These are phyloP conservation scores for Globisporangium cystogenes DNA, from an alignment of 352 stramenopile genomes.

Conservation along the genomic window DNA sequence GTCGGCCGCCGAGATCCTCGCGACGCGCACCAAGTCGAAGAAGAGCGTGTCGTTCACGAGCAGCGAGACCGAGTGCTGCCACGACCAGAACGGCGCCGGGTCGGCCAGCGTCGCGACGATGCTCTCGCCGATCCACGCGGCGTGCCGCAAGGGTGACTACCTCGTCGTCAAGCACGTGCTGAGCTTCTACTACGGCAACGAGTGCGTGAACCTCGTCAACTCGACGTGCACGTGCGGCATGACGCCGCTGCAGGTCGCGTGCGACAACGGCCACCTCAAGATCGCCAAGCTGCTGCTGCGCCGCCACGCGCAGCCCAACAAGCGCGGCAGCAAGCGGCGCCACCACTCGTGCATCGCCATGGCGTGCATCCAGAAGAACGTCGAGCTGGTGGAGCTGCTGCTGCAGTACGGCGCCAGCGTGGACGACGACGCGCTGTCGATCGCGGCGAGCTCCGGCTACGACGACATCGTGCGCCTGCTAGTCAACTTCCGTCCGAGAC, in stretches of 20 bases:
- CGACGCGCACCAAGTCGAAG: conserved; percentile 26
- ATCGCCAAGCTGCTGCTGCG: conserved; percentile 64
- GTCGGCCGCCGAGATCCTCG: conserved; percentile 7
- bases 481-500: conserved; percentile 22
- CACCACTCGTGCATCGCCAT: conserved; percentile 48
- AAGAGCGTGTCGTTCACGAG: conserved; percentile 65
- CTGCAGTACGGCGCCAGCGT: conserved; percentile 51
- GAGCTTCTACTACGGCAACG: conserved; percentile 55
- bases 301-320: conserved; percentile 51
- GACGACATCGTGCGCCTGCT: conserved; percentile 32
- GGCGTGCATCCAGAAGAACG: conserved; percentile 33
- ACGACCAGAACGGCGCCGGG: conserved; percentile 13
- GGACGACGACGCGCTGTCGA: conserved; percentile 57
- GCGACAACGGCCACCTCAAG: conserved; percentile 37
- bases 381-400: conserved; percentile 48
- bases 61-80: conserved; percentile 16
- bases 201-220: conserved; percentile 62
- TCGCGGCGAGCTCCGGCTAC: conserved; percentile 32
- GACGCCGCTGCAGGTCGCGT: conserved; percentile 66
- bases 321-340: conserved; percentile 28
- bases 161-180: conserved; percentile 66
- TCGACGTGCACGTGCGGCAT: conserved; percentile 58
- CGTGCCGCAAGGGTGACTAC: conserved; percentile 51
- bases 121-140: conserved; percentile 59
- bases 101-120: conserved; percentile 17